A percentile compares a stretch with the other conserved stretches of the same genome.
Conservation (phyloP, 371 early-diverging fungal species). For the Apophysomyces variabilis region DNA sequence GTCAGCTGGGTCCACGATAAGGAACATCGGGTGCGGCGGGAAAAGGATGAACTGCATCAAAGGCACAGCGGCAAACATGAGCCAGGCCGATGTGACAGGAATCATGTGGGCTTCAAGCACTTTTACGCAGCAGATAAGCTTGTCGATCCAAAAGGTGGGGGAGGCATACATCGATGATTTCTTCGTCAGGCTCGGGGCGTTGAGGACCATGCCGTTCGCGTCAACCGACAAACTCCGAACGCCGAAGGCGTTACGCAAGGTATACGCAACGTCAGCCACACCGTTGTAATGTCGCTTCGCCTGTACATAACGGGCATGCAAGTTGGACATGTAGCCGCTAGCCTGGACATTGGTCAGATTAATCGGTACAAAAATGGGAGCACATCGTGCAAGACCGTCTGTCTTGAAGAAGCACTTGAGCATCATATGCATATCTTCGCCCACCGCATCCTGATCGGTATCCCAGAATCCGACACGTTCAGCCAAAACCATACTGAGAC, state of each 20-base stretch:
- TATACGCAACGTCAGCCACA: slow-evolving; percentile 55
- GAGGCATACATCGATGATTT: slow-evolving; percentile 45
- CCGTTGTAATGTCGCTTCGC: slow-evolving; percentile 64
- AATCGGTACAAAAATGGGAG: slow-evolving; percentile 70
- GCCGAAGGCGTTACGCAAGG: slow-evolving; percentile 36
- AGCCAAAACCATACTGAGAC: slow-evolving; percentile 64
- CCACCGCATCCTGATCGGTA: slow-evolving; percentile 70
- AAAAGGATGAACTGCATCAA: slow-evolving; percentile 55
- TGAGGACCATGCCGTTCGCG: slow-evolving; percentile 19
- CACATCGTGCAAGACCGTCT: slow-evolving; percentile 55
- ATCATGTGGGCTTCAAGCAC: slow-evolving; percentile 61
- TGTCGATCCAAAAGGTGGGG: slow-evolving; percentile 41
- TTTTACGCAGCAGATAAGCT: slow-evolving; percentile 45
- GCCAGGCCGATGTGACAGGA: slow-evolving; percentile 55
- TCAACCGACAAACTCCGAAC: slow-evolving; percentile 12
- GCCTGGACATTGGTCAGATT: slow-evolving; percentile 71
- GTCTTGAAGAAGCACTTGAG: slow-evolving; percentile 73
- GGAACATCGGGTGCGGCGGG: slow-evolving; percentile 42
- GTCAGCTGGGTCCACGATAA: slow-evolving; percentile 38
- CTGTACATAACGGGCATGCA: slow-evolving; percentile 64
- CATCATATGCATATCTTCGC: slow-evolving; percentile 80
- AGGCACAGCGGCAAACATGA: slow-evolving; percentile 61
- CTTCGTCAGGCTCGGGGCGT: slow-evolving; percentile 30
- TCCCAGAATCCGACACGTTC: slow-evolving; percentile 72
- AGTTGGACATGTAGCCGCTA: slow-evolving; percentile 43